Base-by-base conservation (phyloP, 1,284 basidiomycete genomes). In the Moniliophthora roreri region DNA sequence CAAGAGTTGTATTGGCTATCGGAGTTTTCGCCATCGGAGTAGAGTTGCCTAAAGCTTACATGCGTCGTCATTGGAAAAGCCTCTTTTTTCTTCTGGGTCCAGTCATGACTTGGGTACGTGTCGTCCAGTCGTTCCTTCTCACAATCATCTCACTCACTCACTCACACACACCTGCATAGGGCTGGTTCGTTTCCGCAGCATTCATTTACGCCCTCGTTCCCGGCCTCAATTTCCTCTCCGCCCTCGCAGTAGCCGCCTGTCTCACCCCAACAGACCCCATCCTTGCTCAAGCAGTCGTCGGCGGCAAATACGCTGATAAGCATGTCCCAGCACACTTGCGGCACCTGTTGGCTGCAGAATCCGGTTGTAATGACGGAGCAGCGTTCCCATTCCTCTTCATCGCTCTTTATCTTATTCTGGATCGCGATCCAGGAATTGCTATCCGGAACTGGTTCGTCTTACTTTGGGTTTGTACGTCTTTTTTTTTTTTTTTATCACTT, bases 11-110 rank as follows among this genome's bases (percentile, higher is more conserved):
- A 52, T 87, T 99, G 46, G 96, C 96, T 5, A 91, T 99, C 53
- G 95, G 95, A 37, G 96, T 99, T 3, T 99, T 99, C 69, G 95
- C 96, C 9, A 93, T 99, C 56, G 97, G 97, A 2, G 97, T 99
- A 37, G 93, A 97, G 66, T 74, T 97, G 64, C 95, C 95, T 23
- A 95, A 95, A 72, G 88, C 89, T 34, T 98, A 98, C 70, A 90
- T 98, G 80, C 77, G 80, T 41, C 81, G 84, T 20, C 96, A 99
- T 65, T 98, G 95, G 95, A 85, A 81, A 61, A 92, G 91, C 55
- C 68, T 99, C 2, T 80, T 89, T 56, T 92, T 95, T 69, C 78
- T 99, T 1, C 79, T 99, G 16, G 85, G 84, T 10, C 95, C 95
- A 3, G 85, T 93, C 57, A 97, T 97, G 93, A 80, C 88, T 64